Percentiles rank a stretch among this genome's conserved stretches.
phyloP scores from a whole-genome alignment of 345 rosid species.

The Moricandia moricandioides region DNA sequence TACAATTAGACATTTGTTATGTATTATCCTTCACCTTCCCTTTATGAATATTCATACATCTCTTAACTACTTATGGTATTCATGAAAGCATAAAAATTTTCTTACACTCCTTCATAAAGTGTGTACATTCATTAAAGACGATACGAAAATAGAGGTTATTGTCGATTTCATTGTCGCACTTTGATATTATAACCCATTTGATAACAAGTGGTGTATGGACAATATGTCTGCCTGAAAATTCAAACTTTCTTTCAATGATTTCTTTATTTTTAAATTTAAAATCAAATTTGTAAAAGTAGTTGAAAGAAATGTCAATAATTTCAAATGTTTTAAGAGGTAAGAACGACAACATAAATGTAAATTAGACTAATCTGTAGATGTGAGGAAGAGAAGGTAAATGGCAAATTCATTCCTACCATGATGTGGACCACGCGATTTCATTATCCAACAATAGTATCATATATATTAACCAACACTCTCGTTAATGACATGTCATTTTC shows the following conservation, averaged over 20 bases:
- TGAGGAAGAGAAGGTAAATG: conserved; percentile 3
- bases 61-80: conserved; percentile 1
- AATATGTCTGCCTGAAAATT: conserved; percentile 25
- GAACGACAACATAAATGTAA: background rate
- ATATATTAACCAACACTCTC: background rate
- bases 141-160: conserved; percentile 30
- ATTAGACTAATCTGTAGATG: background rate
- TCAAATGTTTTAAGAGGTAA: conserved; percentile 17
- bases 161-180: conserved; percentile 37
- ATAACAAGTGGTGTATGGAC: conserved; percentile 31
- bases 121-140: conserved; percentile 36
- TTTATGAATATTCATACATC: background rate
- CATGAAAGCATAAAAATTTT: background rate
- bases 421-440: conserved; percentile 28
- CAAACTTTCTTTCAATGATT: conserved; percentile 26
- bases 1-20: conserved; percentile 1
- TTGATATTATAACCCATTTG: conserved; percentile 27
- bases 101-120: conserved; percentile 23
- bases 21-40: background rate
- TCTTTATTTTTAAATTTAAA: background rate
- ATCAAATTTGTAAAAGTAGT: background rate
- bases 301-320: background rate
- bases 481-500: conserved; percentile 24
- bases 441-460: background rate
- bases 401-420: background rate